Base-by-base conservation (phyloP, 768 basidiomycete species). In the Psilocybe azurescens region DNA sequence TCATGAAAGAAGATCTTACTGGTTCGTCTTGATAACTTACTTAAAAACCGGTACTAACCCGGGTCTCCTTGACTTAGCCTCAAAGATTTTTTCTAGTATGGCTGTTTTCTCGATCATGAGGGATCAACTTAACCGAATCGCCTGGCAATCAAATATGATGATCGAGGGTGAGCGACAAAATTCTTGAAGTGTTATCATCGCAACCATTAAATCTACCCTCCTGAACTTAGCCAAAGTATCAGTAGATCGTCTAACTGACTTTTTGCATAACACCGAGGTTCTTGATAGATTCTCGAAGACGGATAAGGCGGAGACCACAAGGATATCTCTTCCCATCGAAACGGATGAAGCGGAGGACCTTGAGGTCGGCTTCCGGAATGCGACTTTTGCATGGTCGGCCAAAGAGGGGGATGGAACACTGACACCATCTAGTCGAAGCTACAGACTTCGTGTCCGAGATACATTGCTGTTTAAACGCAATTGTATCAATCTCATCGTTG, bases 71-170 rank as follows among this genome's bases (percentile, higher is more conserved):
- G 11, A 3, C 44, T 6, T 10, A 72, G 80, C 81, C 3, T 79
- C 81, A 0, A 77, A 72, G 18, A 83, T 85, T 10, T 84, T 84
- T 69, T 81, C 82, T 9, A 83, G 82, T 58, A 82, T 87, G 77
- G 71, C 81, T 53, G 87, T 90, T 20, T 92, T 93, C 68, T 83
- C 87, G 55, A 77, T 86, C 60, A 72, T 93, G 41, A 81, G 86
- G 39, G 77, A 78, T 5, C 83, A 86, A 58, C 72, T 89, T 47
- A 73, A 76, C 71, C 79, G 75, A 67, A 69, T 74, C 0, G 72
- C 77, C 16, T 73, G 70, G 58, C 65, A 67, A 18, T 60, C 75
- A 20, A 72, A 71, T 1, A 53, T 32, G 1, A 14, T 63, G 3
- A 61, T 70, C 2, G 70, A 76, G 70, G 86, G 81, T 60, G 84